These are phyloP conservation scores for Phytophthora quininea DNA, from an alignment of 352 stramenopile species.

Conservation along the genomic window DNA sequence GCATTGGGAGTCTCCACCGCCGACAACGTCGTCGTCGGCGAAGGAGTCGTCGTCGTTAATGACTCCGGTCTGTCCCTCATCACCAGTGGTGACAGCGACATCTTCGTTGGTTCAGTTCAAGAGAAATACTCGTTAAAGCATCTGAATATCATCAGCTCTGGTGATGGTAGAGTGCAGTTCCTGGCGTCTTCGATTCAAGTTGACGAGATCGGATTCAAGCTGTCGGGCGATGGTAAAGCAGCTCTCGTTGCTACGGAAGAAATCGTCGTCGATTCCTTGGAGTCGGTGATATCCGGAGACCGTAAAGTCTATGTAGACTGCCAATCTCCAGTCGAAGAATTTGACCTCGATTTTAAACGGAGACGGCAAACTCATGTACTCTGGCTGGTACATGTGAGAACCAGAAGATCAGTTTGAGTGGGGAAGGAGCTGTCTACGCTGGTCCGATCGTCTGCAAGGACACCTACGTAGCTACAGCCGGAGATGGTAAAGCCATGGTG, in stretches of 20 bases:
- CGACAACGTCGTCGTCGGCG: conserved; percentile 38
- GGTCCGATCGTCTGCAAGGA: conserved; percentile 34
- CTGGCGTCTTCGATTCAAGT: conserved; percentile 32
- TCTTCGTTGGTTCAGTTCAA: conserved; percentile 23
- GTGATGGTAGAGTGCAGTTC: conserved; percentile 24
- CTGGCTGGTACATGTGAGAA: conserved; percentile 22
- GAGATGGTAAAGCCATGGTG: conserved; percentile 31
- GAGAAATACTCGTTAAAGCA: conserved; percentile 15
- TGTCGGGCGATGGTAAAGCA: conserved; percentile 20
- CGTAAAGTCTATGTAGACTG: conserved; percentile 35
- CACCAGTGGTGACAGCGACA: conserved; percentile 24
- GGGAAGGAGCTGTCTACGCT: conserved; percentile 25
- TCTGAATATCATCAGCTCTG: conserved; percentile 24
- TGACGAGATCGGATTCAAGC: conserved; percentile 8
- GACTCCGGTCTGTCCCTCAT: conserved; percentile 32
- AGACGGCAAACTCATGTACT: conserved; percentile 31
- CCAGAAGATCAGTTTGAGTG: conserved; percentile 27
- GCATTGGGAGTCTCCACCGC: conserved; percentile 10
- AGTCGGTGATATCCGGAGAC: conserved; percentile 20
- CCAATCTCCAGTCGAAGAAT: conserved; percentile 23
- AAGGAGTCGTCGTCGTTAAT: conserved; percentile 42
- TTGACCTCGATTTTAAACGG: conserved; percentile 19
- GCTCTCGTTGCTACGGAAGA: conserved; percentile 12
- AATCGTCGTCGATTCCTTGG: conserved; percentile 23
- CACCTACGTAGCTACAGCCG: conserved; percentile 18